Conservation (phyloP, 306 rosid genomes). For the Dicorynia guianensis region DNA sequence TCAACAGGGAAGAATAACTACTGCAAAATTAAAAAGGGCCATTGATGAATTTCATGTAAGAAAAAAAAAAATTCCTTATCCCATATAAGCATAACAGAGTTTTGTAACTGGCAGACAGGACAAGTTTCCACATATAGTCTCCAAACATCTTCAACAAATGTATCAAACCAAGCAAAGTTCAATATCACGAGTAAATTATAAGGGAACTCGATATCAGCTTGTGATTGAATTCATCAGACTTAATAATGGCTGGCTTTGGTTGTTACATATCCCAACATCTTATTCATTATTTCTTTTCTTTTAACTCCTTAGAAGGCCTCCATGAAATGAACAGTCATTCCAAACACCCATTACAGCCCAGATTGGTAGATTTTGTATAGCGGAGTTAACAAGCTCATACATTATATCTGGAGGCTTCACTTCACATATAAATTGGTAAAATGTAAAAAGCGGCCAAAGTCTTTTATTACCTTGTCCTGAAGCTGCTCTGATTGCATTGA, state of each 20-base stretch:
- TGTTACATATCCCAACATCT: neutral
- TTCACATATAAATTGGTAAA: constrained; percentile 4
- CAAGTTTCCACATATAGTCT: neutral
- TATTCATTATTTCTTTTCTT: neutral
- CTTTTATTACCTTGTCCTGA: constrained; percentile 76
- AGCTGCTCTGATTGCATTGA: constrained; percentile 94
- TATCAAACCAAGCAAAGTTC: neutral
- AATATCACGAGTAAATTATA: constrained; percentile 9
- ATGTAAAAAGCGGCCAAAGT: neutral
- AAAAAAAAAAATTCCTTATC: neutral
- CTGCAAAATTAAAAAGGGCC: neutral
- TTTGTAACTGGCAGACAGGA: neutral
- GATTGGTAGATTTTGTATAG: neutral
- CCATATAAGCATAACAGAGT: neutral
- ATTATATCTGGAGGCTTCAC: neutral
- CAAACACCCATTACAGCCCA: neutral
- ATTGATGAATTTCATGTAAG: neutral
- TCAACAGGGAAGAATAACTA: constrained; percentile 2
- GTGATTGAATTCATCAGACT: constrained; percentile 5
- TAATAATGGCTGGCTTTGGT: neutral
- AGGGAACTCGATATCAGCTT: constrained; percentile 7
- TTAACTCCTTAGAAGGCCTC: neutral
- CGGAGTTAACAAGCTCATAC: neutral
- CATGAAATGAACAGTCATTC: neutral
- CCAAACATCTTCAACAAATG: neutral